Conservation (phyloP, 345 rosid genomes). For the Firmiana major region DNA sequence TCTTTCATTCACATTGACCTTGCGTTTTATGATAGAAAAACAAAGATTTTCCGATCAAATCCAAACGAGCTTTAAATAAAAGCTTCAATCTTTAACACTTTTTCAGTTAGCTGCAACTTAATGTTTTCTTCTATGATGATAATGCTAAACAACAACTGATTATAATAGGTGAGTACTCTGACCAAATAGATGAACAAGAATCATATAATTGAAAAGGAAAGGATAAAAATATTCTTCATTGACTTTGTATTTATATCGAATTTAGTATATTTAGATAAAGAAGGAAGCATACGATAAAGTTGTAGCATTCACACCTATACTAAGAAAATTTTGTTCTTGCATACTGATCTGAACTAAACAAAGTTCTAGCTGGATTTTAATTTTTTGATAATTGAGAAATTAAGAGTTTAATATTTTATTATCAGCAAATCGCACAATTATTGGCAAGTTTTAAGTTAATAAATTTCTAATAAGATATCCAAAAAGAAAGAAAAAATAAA, state of each 20-base stretch:
- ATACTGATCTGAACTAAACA: background rate
- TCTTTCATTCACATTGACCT: too few species aligned
- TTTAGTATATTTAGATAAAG: background rate
- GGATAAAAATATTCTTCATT: background rate
- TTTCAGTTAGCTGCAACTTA: background rate
- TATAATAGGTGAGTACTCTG: background rate
- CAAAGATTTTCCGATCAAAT: too few species aligned
- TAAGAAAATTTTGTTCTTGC: background rate
- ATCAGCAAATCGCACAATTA: too few species aligned
- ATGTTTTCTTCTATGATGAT: too few species aligned
- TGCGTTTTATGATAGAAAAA: too few species aligned
- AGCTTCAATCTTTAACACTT: background rate
- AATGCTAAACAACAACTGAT: background rate
- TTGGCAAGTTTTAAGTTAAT: too few species aligned
- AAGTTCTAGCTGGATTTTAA: too few species aligned
- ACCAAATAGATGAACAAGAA: background rate
- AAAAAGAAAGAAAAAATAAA: too few species aligned
- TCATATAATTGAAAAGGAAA: background rate
- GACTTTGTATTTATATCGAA: background rate
- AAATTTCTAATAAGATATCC: background rate
- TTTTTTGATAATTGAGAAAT: too few species aligned
- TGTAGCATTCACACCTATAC: background rate
- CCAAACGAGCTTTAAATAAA: background rate
- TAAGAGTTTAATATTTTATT: too few species aligned
- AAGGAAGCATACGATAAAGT: background rate